Evolutionary conservation across 345 rosid genomes (phyloP).

Genomic region (Punica granatum): DNA sequence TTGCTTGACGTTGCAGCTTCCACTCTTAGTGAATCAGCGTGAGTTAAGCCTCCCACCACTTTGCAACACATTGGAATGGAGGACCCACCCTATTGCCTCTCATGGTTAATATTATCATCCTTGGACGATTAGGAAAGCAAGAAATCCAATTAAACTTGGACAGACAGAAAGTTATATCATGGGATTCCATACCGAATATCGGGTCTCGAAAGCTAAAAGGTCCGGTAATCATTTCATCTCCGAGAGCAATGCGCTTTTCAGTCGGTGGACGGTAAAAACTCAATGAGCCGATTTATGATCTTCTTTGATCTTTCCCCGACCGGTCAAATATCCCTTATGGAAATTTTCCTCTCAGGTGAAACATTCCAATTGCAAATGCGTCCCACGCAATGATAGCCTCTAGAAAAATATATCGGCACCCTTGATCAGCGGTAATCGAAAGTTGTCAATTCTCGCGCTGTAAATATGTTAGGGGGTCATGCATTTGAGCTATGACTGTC

Average conservation of each 20-base stretch:
- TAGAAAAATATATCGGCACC: neutral
- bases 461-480: neutral
- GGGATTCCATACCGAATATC: no score
- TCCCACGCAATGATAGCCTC: neutral
- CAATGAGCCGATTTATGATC: neutral
- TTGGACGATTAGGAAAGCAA: no score
- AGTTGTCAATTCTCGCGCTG: no score
- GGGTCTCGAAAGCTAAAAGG: no score
- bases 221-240: no score
- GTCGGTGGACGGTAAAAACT: no score
- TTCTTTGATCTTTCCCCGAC: no score
- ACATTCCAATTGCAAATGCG: neutral
- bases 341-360: no score
- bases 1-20: slow-evolving; percentile 5
- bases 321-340: neutral
- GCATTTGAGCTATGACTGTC: neutral
- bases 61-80: neutral
- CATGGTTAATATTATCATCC: neutral
- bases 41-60: neutral
- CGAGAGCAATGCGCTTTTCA: neutral
- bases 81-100: neutral
- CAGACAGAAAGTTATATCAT: no score
- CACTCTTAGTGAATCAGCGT: neutral
- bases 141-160: no score
- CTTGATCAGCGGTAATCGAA: no score